A percentile compares a stretch with the other conserved stretches of the same genome.
Evolutionary conservation across 495 filamentous ascomycete genomes (phyloP).

Genomic region (Tuber calosporum): DNA sequence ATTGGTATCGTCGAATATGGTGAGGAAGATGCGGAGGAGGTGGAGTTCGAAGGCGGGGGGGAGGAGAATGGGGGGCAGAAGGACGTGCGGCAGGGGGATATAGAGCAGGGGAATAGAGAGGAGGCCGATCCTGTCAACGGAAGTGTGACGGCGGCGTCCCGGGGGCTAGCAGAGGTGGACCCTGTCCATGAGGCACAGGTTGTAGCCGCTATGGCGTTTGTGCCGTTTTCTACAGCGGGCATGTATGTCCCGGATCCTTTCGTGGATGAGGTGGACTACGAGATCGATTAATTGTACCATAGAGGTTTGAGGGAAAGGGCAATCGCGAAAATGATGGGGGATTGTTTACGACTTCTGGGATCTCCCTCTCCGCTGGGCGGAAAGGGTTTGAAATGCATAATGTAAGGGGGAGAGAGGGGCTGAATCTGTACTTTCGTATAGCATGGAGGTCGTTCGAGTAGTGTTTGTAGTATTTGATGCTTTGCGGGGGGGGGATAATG

Average conservation of each 20-base stretch:
- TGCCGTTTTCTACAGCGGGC: no score
- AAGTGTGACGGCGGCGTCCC: not conserved
- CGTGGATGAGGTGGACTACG: not conserved
- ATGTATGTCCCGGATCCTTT: not conserved
- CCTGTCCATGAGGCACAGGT: not conserved
- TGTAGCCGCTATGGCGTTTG: not conserved
- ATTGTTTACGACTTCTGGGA: not conserved
- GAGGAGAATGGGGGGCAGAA: not conserved
- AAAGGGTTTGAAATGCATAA: not conserved
- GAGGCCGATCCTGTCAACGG: not conserved
- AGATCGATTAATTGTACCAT: not conserved
- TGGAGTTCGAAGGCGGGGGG: no score
- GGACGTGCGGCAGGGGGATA: no score
- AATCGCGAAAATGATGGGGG: not conserved
- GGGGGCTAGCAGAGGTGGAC: not conserved
- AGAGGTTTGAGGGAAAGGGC: not conserved
- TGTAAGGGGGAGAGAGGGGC: not conserved
- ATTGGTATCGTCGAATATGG: not conserved
- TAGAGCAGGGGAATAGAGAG: not conserved
- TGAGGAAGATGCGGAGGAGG: not conserved
- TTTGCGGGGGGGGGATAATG: not conserved
- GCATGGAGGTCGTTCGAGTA: not conserved
- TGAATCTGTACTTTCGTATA: not conserved
- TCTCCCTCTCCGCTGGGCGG: not conserved
- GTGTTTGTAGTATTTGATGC: not conserved